Evolutionary conservation across 2,329 filamentous ascomycete species (phyloP), one percentile per base, ranked within the genome.

Genomic region (Ophiostoma triangulosporum): DNA sequence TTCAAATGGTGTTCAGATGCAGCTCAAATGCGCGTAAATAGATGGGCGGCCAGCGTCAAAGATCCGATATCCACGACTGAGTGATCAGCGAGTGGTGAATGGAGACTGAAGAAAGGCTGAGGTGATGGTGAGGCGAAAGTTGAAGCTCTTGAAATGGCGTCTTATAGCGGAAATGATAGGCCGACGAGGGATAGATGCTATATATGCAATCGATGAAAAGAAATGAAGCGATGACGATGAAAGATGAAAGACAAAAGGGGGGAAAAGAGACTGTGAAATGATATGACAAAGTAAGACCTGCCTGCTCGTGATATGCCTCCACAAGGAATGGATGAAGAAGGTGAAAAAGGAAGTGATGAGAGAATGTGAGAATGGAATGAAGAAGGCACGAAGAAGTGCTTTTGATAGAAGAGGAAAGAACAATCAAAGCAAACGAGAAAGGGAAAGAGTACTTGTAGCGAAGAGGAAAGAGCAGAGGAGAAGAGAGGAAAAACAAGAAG

Each of bases 401-500:
- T n/a, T n/a, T n/a, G n/a, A n/a, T 24, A 24, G 17, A 35, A 35
- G 14, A 17, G 38, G 17, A 24, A 43, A 6, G 38, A 17, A 43
- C 35, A 4, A 14, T 17, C 12, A 17, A 38, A 15, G 38, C 22
- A 35, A 15, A 35, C 11, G 38, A 14, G 38, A 20, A 40, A 40
- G 22, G 38, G 38, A 24, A 43, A 20, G 9, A 43, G 11, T 24
- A 15, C 11, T 11, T 6, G 14, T 35, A n/a, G 11, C 14, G 24
- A 22, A 24, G 20, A 31, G 48, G 27, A 46, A 54, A 50, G 32
- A 51, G 29, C 12, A 48, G 32, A 49, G 40, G 52, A 53, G 49
- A 53, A 32, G 45, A 22, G 43, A 32, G 33, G 32, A 22, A 36
- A n/a, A 31, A 46, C 46, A 31, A 54, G 52, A 54, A 33, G 38